Conservation (phyloP, 768 basidiomycete species). For the Hemileccinum rubropunctum region DNA sequence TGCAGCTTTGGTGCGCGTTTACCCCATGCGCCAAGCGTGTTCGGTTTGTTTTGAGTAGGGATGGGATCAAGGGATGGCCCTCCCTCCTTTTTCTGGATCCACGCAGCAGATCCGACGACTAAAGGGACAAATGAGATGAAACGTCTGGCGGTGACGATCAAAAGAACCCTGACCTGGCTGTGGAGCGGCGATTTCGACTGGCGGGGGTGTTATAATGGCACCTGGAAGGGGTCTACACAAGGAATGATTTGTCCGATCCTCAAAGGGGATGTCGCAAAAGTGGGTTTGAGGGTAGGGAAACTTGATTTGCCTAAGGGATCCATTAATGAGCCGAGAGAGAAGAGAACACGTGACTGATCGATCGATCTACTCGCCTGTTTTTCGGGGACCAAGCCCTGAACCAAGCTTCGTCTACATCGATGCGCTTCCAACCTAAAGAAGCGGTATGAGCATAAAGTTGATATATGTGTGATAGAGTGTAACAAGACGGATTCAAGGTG, state of each 20-base stretch:
- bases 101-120: slow-evolving; percentile 31
- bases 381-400: slow-evolving; percentile 31
- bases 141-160: slow-evolving; percentile 6
- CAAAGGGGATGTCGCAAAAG: slow-evolving; percentile 39
- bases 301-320: slow-evolving; percentile 25
- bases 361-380: slow-evolving; percentile 22
- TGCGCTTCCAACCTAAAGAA: slow-evolving; percentile 45
- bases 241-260: slow-evolving; percentile 36
- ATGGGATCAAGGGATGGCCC: background rate
- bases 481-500: too few species aligned
- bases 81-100: slow-evolving; percentile 20
- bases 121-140: background rate
- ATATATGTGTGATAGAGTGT: background rate
- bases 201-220: slow-evolving; percentile 23
- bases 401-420: slow-evolving; percentile 43
- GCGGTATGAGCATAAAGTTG: background rate
- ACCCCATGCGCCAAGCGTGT: slow-evolving; percentile 12
- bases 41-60: slow-evolving; percentile 1
- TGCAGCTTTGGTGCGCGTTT: slow-evolving; percentile 17
- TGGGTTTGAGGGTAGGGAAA: slow-evolving; percentile 40
- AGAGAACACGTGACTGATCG: background rate
- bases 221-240: slow-evolving; percentile 47
- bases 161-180: slow-evolving; percentile 30
- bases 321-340: background rate
- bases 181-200: slow-evolving; percentile 19